phyloP scores from a whole-genome alignment of 768 basidiomycete species.

The Suillus paluster region DNA sequence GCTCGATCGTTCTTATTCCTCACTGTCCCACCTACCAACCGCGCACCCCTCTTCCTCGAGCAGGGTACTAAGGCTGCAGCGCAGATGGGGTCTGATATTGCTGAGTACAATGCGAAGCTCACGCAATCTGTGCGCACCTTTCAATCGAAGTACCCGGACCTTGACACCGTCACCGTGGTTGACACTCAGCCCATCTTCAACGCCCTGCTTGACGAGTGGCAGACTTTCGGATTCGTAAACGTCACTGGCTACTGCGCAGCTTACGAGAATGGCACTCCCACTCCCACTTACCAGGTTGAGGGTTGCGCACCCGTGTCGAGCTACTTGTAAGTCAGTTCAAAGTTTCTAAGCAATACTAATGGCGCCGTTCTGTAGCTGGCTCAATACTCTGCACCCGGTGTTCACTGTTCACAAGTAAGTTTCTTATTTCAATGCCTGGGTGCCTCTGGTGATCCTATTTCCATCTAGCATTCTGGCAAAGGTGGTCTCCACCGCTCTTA shows the following conservation, averaged over 20 bases:
- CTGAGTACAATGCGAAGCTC: slow-evolving; percentile 57
- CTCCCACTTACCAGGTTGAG: slow-evolving; percentile 53
- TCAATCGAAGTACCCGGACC: slow-evolving; percentile 42
- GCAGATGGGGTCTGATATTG: slow-evolving; percentile 40
- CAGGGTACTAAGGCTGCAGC: slow-evolving; percentile 36
- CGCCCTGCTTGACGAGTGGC: slow-evolving; percentile 54
- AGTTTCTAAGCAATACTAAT: not conserved
- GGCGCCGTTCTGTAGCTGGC: slow-evolving; percentile 47
- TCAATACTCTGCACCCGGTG: slow-evolving; percentile 62
- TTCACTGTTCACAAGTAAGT: slow-evolving; percentile 67
- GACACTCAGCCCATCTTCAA: slow-evolving; percentile 65
- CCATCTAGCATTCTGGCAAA: slow-evolving; percentile 52
- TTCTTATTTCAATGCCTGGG: not conserved
- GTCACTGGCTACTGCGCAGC: slow-evolving; percentile 60
- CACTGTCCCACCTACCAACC: slow-evolving; percentile 62
- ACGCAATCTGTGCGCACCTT: slow-evolving; percentile 42
- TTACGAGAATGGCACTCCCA: slow-evolving; percentile 61
- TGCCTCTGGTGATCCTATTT: slow-evolving; percentile 5
- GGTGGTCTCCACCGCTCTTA: slow-evolving; percentile 50
- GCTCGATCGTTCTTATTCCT: slow-evolving; percentile 67
- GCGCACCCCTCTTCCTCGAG: slow-evolving; percentile 55
- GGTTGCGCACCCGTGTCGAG: slow-evolving; percentile 66
- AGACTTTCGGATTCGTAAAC: slow-evolving; percentile 60
- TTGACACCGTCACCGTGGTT: slow-evolving; percentile 53
- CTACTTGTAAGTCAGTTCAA: slow-evolving; percentile 57